Conservation (phyloP, 768 basidiomycete genomes). For the Calocera viscosa region DNA sequence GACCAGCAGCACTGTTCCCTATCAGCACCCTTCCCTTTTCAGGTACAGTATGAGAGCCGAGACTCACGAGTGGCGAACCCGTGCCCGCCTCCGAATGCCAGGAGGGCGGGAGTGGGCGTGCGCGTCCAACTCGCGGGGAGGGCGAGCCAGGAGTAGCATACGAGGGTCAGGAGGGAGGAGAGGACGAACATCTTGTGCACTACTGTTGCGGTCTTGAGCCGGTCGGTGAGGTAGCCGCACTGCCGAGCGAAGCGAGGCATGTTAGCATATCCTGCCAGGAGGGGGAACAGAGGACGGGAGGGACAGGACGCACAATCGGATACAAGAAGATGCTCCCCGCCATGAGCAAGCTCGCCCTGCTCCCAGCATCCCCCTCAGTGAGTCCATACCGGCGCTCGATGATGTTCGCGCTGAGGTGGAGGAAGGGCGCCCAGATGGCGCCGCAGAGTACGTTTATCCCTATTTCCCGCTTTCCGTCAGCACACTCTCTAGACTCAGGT, state of each 20-base stretch:
- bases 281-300: too few species aligned
- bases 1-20: constrained; percentile 48
- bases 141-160: constrained; percentile 54
- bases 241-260: constrained; percentile 22
- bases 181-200: constrained; percentile 45
- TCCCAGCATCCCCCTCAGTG: constrained; percentile 47
- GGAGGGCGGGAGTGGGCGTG: constrained; percentile 49
- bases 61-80: constrained; percentile 58
- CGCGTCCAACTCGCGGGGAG: constrained; percentile 46
- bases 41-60: neutral
- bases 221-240: constrained; percentile 57
- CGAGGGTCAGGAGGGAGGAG: constrained; percentile 47
- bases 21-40: constrained; percentile 2
- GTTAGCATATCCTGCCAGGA: too few species aligned
- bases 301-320: constrained; percentile 41
- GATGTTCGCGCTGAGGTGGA: constrained; percentile 66
- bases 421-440: constrained; percentile 64
- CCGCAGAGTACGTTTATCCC: constrained; percentile 65
- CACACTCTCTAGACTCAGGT: constrained; percentile 27
- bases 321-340: constrained; percentile 58
- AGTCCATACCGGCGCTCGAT: constrained; percentile 55
- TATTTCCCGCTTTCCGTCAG: constrained; percentile 45
- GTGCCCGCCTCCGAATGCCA: constrained; percentile 51
- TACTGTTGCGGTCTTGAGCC: constrained; percentile 42
- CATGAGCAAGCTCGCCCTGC: constrained; percentile 56